Conservation (phyloP, 768 basidiomycete species). For the Mrakia frigida region DNA sequence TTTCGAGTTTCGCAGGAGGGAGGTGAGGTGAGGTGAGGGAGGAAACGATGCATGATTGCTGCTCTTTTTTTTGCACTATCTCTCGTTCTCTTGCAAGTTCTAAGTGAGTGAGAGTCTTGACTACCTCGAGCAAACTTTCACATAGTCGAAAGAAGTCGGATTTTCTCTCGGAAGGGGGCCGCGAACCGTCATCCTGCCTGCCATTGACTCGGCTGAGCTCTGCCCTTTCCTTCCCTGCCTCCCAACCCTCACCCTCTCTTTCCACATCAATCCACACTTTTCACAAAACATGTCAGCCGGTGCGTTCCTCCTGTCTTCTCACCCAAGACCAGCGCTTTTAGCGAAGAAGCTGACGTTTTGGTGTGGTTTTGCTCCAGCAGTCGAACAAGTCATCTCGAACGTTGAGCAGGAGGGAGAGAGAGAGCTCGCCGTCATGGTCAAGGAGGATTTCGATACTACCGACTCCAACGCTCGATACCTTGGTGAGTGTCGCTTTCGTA, state of each 20-base stretch:
- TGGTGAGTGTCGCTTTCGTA: constrained; percentile 33
- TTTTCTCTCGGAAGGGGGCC: no score
- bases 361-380: neutral
- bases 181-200: neutral
- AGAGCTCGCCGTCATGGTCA: constrained; percentile 38
- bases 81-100: no score
- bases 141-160: no score
- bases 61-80: no score
- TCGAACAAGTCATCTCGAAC: neutral
- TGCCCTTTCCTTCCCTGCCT: no score
- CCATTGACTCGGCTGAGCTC: neutral
- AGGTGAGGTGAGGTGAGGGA: no score
- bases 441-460: constrained; percentile 40
- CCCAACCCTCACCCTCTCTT: no score
- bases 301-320: neutral
- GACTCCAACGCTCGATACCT: constrained; percentile 42
- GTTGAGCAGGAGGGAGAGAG: constrained; percentile 37
- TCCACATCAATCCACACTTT: no score
- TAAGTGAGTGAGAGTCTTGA: no score
- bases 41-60: no score
- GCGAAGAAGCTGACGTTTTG: neutral
- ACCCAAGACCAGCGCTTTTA: neutral
- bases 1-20: no score
- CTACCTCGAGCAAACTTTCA: no score
- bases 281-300: neutral